Base-by-base conservation (phyloP, 2,329 filamentous ascomycete genomes). In the Piedraia hortae region DNA sequence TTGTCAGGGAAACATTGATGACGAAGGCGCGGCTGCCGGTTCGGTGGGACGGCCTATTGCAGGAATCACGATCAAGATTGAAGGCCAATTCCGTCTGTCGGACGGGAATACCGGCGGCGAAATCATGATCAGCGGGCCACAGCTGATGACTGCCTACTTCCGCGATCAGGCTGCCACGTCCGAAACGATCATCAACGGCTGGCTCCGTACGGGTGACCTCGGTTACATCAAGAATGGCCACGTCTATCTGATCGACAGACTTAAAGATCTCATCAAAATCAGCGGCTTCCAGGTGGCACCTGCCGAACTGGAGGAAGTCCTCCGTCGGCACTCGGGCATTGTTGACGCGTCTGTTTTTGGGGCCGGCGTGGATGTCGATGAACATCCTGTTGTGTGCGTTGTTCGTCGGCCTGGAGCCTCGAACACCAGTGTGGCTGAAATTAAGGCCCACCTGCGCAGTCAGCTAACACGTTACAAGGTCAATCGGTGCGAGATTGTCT, bases 131-230 rank as follows among this genome's bases (percentile, higher is more conserved):
- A 43, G 45, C 1, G 30, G 33, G 1, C 29, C 31, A 4, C 30
- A 51, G 3, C 43, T 46, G 6, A 60, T 61, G 39, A 26, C 31
- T 2, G 25, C 30, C 4, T 48, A 50, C 25, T 34, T 32, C 22
- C 33, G 36, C 21, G 44, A 50, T 21, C 20, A 31, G 7, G 18
- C 37, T 16, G 24, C 31, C 7, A 36, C 37, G 6, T 18, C 18
- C 9, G 24, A 31, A 6, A 24, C 29, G 10, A 34, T 41, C 4
- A 20, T 24, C 13, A 30, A 78, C 32, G 65, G 62, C 2, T 93
- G 82, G 78, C 93, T 97, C 56, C 80, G 74, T 47, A 97, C 85
- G 0, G 85, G 85, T 8, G 55, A 61, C 28, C 18, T 47, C n/a
- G 38, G 38, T 4, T 37, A 36, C 24, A 26, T 41, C 21, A 12